Percentiles rank a stretch among this genome's conserved stretches.
Conservation (phyloP, 768 basidiomycete genomes). For the Lactarius deliciosus region DNA sequence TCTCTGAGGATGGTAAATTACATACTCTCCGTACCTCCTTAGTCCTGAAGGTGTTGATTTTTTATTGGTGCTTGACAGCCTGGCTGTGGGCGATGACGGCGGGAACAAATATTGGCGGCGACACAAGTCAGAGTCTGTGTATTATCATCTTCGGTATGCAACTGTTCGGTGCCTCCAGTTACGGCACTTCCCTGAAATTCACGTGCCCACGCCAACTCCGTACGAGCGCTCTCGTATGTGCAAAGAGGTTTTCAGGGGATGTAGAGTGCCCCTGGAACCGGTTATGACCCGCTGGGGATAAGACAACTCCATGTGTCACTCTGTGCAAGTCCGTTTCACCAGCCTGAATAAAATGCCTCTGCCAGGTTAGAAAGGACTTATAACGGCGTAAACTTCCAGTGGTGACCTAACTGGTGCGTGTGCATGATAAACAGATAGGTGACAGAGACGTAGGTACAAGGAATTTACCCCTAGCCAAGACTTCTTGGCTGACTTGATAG, state of each 20-base stretch:
- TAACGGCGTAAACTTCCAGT: neutral
- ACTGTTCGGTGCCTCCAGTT: neutral
- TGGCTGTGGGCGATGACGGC: too few relatives aligned
- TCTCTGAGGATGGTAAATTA: too few relatives aligned
- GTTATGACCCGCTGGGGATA: neutral
- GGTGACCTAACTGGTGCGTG: neutral
- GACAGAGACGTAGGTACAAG: too few relatives aligned
- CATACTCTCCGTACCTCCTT: neutral
- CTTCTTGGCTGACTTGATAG: neutral
- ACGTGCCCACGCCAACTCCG: neutral
- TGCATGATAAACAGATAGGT: neutral
- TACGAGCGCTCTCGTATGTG: neutral
- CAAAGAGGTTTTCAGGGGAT: neutral
- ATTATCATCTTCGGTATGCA: neutral
- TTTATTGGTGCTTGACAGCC: neutral
- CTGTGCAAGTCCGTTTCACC: neutral
- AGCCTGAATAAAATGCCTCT: neutral
- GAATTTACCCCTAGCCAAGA: neutral
- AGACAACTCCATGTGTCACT: neutral
- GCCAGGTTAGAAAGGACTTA: neutral
- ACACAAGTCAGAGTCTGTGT: neutral
- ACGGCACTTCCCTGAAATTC: too few relatives aligned
- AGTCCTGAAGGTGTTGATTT: too few relatives aligned
- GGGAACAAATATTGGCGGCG: too few relatives aligned
- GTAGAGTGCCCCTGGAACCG: neutral